Base-by-base conservation (phyloP, 2,329 filamentous ascomycete species). In the Chaetomium strumarium region DNA sequence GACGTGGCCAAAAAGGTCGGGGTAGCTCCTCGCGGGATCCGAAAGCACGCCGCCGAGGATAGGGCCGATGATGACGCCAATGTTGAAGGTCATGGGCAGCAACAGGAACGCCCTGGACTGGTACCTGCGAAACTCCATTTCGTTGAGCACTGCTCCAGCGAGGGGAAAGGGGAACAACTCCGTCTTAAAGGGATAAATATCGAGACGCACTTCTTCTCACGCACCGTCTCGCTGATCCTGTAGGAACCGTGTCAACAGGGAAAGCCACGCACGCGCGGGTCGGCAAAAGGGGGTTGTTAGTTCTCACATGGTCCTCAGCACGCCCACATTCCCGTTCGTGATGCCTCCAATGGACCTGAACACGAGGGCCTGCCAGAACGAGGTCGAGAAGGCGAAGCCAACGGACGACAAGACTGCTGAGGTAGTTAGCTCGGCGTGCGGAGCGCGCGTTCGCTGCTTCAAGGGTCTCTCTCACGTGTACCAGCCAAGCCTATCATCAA, bases 401-500 rank as follows among this genome's bases (percentile, higher is more conserved):
- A 89, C 59, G 55, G 78, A 80, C 1, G 83, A 84, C 5, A 86
- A 65, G 55, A 72, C 69, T 68, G 6, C 19, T 17, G 17, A 17
- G 6, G 12, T 6, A 5, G 41, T 43, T 12, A 43, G 24, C 24
- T 17, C 3, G 13, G 20, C n/a, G 12, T 3, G n/a, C n/a, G n/a
- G 5, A 16, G 3, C 7, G 6, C 20, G 5, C 16, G 20, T 19
- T 12, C 3, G 6, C 13, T 16, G 29, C 5, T 12, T 14, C 10
- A 5, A 16, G 20, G 7, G n/a, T n/a, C n/a, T 24, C 24, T 45
- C 67, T 39, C 61, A 74, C 74, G 63, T 9, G 77, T 90, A 0
- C 90, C 90, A 2, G 82, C 62, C 29, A 95, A 70, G 0, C 90
- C 90, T 49, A 95, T 81, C 49, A 95, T 70, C 16, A 96, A 74